These are phyloP conservation scores for Tilletia setariae DNA, from an alignment of 1,284 basidiomycete genomes.

Conservation along the genomic window DNA sequence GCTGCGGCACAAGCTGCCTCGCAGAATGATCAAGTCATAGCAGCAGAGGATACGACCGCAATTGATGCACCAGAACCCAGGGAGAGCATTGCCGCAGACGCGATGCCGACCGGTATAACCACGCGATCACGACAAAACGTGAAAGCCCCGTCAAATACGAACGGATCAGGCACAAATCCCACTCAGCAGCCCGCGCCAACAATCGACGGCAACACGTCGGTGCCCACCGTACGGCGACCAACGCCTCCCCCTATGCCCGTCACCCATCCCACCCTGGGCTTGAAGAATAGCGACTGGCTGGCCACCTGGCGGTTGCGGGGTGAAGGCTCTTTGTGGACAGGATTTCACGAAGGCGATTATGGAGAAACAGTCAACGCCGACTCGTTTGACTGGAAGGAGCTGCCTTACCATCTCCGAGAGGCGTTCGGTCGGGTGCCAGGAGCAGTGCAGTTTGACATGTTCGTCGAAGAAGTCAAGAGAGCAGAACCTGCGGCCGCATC, in stretches of 20 bases:
- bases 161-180: no score
- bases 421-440: slow-evolving; percentile 7
- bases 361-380: neutral
- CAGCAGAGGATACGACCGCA: no score
- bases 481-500: neutral
- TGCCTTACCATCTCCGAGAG: neutral
- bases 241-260: neutral
- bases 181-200: no score
- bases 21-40: no score
- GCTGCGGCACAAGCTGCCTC: neutral
- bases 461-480: neutral
- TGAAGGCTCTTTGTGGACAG: slow-evolving; percentile 1
- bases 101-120: no score
- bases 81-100: no score
- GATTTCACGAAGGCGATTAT: neutral
- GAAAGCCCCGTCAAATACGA: no score
- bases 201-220: neutral
- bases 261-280: slow-evolving; percentile 3
- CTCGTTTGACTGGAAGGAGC: neutral
- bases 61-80: no score
- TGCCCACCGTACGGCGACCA: neutral
- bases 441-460: neutral
- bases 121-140: no score
- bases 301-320: neutral
- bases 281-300: neutral